Evolutionary conservation across 768 basidiomycete species (phyloP).

Genomic region (Flagelloscypha sp.): DNA sequence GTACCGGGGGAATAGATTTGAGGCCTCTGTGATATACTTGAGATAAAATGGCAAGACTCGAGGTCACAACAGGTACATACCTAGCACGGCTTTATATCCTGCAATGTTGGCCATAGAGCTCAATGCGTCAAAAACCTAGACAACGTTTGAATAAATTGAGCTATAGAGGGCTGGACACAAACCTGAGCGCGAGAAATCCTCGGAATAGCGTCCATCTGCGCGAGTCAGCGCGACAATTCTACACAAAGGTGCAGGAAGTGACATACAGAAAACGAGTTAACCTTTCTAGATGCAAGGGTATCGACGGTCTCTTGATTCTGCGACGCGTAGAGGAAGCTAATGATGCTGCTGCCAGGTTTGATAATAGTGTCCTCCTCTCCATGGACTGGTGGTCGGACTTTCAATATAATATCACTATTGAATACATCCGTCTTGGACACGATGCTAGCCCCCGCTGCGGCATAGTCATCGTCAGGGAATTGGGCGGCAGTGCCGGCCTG

Average conservation of each 20-base stretch:
- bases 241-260: background rate
- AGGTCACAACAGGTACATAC: too few relatives aligned
- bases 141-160: too few relatives aligned
- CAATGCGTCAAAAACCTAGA: conserved; percentile 82
- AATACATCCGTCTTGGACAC: conserved; percentile 69
- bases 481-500: conserved; percentile 66
- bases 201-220: conserved; percentile 90
- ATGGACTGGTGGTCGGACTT: conserved; percentile 70
- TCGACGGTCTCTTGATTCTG: conserved; percentile 76
- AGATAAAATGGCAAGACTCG: too few relatives aligned
- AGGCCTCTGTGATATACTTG: conserved; percentile 84
- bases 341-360: conserved; percentile 69
- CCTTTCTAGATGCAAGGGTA: conserved; percentile 51
- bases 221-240: conserved; percentile 1
- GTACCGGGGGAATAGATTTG: conserved; percentile 84
- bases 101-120: conserved; percentile 94
- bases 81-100: conserved; percentile 92
- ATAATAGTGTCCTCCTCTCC: conserved; percentile 53
- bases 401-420: conserved; percentile 70
- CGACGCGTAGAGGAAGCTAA: conserved; percentile 77
- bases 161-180: too few relatives aligned
- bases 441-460: conserved; percentile 69
- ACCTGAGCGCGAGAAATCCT: conserved; percentile 85
- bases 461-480: conserved; percentile 76
- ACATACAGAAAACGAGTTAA: conserved; percentile 64